Conservation (phyloP, 305 asterid genomes). For the Petunia hybrid region DNA sequence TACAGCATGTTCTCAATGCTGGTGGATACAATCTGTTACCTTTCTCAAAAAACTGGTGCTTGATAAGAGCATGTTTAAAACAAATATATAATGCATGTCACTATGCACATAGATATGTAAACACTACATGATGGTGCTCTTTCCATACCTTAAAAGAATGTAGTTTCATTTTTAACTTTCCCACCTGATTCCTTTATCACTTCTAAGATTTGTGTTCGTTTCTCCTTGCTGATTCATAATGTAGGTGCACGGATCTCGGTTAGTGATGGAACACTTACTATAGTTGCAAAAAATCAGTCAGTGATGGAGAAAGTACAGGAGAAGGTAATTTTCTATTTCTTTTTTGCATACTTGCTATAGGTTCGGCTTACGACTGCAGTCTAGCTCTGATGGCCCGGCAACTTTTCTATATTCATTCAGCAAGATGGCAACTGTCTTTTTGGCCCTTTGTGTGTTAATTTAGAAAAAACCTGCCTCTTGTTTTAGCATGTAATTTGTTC, state of each 20-base stretch:
- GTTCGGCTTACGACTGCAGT: background rate
- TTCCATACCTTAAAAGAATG: background rate
- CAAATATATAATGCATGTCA: background rate
- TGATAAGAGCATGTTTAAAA: no score
- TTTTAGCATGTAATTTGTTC: constrained; percentile 21
- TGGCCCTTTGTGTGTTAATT: constrained; percentile 4
- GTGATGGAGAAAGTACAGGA: constrained; percentile 81
- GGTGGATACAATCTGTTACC: no score
- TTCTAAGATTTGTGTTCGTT: background rate
- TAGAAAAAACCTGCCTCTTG: constrained; percentile 25
- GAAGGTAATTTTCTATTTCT: constrained; percentile 56
- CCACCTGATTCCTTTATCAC: constrained; percentile 17
- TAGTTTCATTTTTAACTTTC: background rate
- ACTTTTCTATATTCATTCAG: background rate
- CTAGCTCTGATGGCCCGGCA: background rate
- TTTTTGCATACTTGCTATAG: constrained; percentile 21
- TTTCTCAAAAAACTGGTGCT: no score
- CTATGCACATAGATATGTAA: background rate
- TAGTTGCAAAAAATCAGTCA: constrained; percentile 82
- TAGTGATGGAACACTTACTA: constrained; percentile 76
- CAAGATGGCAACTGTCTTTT: background rate
- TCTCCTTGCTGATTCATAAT: constrained; percentile 15
- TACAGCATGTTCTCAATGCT: no score
- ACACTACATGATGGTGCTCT: background rate
- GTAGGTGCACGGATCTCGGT: constrained; percentile 90